Evolutionary conservation across 176 grass and related monocot genomes (phyloP).

Genomic region (Ampelocalamus luodianensis): DNA sequence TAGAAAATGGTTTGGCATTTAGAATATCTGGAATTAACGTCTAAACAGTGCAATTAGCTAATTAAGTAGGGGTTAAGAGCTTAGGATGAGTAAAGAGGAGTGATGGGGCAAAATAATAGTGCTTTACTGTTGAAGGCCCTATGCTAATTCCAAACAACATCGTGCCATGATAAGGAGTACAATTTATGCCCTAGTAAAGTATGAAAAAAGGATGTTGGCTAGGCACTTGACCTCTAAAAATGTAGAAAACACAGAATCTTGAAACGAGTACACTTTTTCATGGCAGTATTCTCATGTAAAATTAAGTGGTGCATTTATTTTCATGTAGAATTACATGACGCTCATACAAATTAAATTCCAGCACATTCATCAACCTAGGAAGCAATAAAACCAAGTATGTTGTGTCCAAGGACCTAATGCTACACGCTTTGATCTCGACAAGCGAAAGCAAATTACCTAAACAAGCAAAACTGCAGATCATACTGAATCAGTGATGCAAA

Average conservation of each 20-base stretch:
- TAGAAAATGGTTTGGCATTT: background rate
- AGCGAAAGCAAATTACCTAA: background rate
- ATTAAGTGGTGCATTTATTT: slow-evolving; percentile 11
- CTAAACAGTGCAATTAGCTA: background rate
- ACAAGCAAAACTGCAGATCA: background rate
- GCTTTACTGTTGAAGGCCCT: background rate
- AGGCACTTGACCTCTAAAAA: background rate
- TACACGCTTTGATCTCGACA: background rate
- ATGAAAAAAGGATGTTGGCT: background rate
- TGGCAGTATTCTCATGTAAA: background rate
- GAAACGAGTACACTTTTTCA: background rate
- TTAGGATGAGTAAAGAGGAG: background rate
- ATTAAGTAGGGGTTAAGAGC: background rate
- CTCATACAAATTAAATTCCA: background rate
- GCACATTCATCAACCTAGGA: background rate
- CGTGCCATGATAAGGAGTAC: background rate
- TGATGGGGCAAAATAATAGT: background rate
- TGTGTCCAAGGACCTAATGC: background rate
- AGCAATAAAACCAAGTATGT: background rate
- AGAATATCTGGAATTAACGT: background rate
- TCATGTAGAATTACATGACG: background rate
- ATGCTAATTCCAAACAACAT: background rate
- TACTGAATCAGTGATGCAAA: background rate
- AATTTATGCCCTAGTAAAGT: background rate
- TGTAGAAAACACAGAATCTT: background rate